phyloP scores from a whole-genome alignment of 2,329 filamentous ascomycete species.

The Herpotrichia juniperi region DNA sequence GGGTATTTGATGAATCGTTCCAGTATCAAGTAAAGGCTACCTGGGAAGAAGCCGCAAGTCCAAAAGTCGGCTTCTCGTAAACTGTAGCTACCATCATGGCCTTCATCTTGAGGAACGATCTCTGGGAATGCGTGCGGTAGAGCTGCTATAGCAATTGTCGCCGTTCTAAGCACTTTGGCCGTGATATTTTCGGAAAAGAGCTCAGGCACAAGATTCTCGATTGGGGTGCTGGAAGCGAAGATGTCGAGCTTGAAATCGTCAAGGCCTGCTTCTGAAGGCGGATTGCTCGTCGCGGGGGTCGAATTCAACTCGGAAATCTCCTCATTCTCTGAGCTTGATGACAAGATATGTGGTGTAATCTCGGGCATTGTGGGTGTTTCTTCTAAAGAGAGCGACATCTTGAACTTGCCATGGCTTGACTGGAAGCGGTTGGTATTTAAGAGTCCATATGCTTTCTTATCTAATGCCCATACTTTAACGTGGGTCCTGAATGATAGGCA shows the following conservation, averaged over 20 bases:
- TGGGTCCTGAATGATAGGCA: too few species aligned
- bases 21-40: too few species aligned
- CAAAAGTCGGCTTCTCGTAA: slow-evolving; percentile 52
- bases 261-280: slow-evolving; percentile 14
- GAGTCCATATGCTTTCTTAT: too few species aligned
- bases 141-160: slow-evolving; percentile 14
- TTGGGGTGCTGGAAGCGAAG: neutral
- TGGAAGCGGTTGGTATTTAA: too few species aligned
- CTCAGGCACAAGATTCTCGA: slow-evolving; percentile 9
- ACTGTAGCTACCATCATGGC: slow-evolving; percentile 39
- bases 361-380: too few species aligned
- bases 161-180: slow-evolving; percentile 23
- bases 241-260: neutral
- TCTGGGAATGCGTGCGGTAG: slow-evolving; percentile 24
- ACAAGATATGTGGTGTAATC: too few species aligned
- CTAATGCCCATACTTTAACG: too few species aligned
- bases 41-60: slow-evolving; percentile 51
- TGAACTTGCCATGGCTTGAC: too few species aligned
- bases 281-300: slow-evolving; percentile 11
- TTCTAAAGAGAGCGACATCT: too few species aligned
- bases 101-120: slow-evolving; percentile 18
- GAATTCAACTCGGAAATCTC: too few species aligned
- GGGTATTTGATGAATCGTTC: slow-evolving; percentile 33
- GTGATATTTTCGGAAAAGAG: slow-evolving; percentile 24
- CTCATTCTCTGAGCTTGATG: too few species aligned